phyloP scores from a whole-genome alignment of 1,284 basidiomycete genomes.

The Sporisorium reilianum region DNA sequence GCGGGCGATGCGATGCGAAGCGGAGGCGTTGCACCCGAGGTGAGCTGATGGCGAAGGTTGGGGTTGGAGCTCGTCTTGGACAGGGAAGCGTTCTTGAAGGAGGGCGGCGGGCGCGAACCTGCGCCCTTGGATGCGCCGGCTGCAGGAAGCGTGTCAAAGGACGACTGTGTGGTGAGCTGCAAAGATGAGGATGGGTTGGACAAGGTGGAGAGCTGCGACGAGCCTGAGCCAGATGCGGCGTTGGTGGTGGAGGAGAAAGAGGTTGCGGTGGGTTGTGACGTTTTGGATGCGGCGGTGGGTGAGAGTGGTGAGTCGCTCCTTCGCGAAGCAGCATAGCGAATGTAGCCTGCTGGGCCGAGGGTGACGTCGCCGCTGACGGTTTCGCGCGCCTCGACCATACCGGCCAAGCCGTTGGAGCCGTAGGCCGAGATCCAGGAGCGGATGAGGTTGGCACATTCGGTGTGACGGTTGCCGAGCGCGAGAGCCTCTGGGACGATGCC shows the following conservation, averaged over 20 bases:
- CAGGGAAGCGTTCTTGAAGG: constrained; percentile 14
- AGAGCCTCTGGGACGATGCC: constrained; percentile 58
- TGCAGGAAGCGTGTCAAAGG: constrained; percentile 19
- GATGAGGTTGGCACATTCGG: constrained; percentile 49
- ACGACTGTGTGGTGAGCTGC: constrained; percentile 10
- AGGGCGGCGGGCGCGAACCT: constrained; percentile 1
- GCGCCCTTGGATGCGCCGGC: constrained; percentile 10
- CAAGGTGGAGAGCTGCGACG: constrained; percentile 9
- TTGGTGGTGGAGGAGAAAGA: background rate
- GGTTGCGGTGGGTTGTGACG: background rate
- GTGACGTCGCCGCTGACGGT: constrained; percentile 44
- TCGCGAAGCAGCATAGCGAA: constrained; percentile 41
- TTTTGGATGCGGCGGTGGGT: constrained; percentile 9
- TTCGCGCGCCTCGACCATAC: constrained; percentile 41
- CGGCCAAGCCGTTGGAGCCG: constrained; percentile 53
- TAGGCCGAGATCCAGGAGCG: constrained; percentile 55
- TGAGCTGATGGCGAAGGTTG: constrained; percentile 32
- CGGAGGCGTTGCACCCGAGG: constrained; percentile 9
- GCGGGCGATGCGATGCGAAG: constrained; percentile 26
- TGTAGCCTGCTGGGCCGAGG: constrained; percentile 43
- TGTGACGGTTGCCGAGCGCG: constrained; percentile 53
- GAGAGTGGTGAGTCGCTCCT: constrained; percentile 24
- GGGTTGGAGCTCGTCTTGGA: constrained; percentile 54
- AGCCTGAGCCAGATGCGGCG: constrained; percentile 5
- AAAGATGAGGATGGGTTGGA: constrained; percentile 6